Evolutionary conservation across 2,329 filamentous ascomycete species (phyloP), one percentile per base, ranked within the genome.

Genomic region (Didymella lethalis): DNA sequence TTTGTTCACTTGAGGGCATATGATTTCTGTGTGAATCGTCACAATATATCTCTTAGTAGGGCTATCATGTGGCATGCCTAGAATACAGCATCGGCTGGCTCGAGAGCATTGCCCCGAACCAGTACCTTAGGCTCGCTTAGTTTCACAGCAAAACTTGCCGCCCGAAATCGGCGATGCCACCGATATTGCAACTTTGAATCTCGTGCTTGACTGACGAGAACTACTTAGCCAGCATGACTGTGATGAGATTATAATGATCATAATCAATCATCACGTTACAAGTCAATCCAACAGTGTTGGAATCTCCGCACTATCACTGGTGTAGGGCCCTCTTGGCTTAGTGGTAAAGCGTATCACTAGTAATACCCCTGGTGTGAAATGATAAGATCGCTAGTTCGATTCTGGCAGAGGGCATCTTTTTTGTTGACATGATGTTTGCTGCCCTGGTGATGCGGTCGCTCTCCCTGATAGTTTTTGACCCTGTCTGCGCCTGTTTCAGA

Each of bases 321-420:
- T 34, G 32, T 23, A 43, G 25, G 46, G 71, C 71, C 69, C 67
- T 68, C 69, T 64, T 74, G 68, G 71, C 71, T 74, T 67, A 74
- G 71, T 74, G 72, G 72, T 74, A 75, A 69, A 75, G 72, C 72
- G 72, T 70, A 70, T 73, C 72, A 75, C 72, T 75, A 75, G 72
- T 75, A 75, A 44, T 61, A 61, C 20, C 29, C 41, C 41, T 40
- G 56, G 50, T 34, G 53, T 59, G 57, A 56, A 56, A 75, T 75
- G 72, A 73, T 70, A 70, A 75, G 73, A 70, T 73, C 73, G 67
- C 69, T 69, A 69, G 73, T 75, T 75, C 73, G 69, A 75, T 74
- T 75, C 73, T 69, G 69, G 68, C 67, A 67, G 70, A 69, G 70
- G 69, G 73, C 72, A 75, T 25, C 36, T 20, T 58, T 61, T 64